phyloP scores from a whole-genome alignment of 2,329 filamentous ascomycete species.

The Beauveria scarabaeidicola region DNA sequence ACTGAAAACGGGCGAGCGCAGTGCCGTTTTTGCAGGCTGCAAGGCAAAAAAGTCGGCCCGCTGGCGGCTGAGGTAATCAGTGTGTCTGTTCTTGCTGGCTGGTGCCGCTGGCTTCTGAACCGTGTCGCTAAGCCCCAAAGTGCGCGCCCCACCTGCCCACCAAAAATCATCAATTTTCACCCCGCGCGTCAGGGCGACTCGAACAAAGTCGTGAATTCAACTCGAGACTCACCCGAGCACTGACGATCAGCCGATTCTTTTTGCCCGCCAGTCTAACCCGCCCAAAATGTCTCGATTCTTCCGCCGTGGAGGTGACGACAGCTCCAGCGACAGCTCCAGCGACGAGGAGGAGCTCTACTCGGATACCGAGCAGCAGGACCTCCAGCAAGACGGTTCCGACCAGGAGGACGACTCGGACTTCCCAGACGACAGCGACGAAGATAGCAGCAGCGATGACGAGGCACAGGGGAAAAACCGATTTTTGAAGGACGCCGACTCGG shows the following conservation, averaged over 20 bases:
- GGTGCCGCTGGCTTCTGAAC: background rate
- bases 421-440: conserved; percentile 41
- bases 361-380: conserved; percentile 57
- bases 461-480: conserved; percentile 72
- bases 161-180: conserved; percentile 34
- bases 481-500: conserved; percentile 64
- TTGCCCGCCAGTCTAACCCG: conserved; percentile 12
- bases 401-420: conserved; percentile 40
- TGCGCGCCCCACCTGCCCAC: conserved; percentile 32
- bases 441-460: conserved; percentile 55
- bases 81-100: background rate
- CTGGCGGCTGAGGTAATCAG: conserved; percentile 11
- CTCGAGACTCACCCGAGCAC: conserved; percentile 7
- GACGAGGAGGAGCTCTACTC: conserved; percentile 94
- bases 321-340: conserved; percentile 90
- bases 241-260: background rate
- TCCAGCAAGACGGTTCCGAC: conserved; percentile 48
- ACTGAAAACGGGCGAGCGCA: background rate
- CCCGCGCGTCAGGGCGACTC: conserved; percentile 11
- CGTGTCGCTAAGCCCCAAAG: conserved; percentile 31
- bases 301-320: conserved; percentile 72
- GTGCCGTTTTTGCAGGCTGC: background rate
- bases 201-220: conserved; percentile 14
- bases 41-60: background rate
- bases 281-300: conserved; percentile 92